Base-by-base conservation (phyloP, 148 eudicot species). In the Limonium bicolor region DNA sequence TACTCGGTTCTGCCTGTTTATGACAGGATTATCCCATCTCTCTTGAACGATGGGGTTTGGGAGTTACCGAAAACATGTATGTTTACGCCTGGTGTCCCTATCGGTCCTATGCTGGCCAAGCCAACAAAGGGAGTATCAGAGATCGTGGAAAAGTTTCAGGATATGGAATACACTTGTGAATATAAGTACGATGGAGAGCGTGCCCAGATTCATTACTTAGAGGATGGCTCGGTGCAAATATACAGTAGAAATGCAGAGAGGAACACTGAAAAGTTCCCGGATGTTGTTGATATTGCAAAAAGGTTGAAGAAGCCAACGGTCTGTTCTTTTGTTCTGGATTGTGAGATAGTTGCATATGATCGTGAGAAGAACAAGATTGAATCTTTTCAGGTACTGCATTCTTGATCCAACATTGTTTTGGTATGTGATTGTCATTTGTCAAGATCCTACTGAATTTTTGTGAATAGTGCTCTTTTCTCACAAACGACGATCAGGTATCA, bases 121-220 rank as follows among this genome's bases (percentile, higher is more conserved):
- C 93, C 95, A 40, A 78, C 97, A 32, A 80, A 75, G 66, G 95
- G 95, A 33, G 93, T 90, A 41, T 77, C 93, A 41, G 97, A 90
- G 65, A 84, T 90, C 38, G 49, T 84, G 47, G 97, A 84, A 46
- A 90, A 90, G 60, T 90, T 90, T 78, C 97, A 90, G 51, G 77
- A 73, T 63, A 84, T 60, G 70, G 82, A 66, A 34, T 90, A 61
- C 59, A 78, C 95, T 27, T 90, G 95, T 48, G 97, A 90, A 62
- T 90, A 77, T 72, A 90, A 90, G 65, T 90, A 90, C 58, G 97
- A 90, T 64, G 97, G 97, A 19, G 97, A 84, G 60, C 86, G 97
- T 31, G 97, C 97, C 56, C 97, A 88, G 94, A 84, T 88, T 64
- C 97, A 88, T 74, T 88, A 56, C 56, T 51, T 74, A 86, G 97